Base-by-base conservation (phyloP, 208 protist species). In the Endotrypanum monterogeii region DNA sequence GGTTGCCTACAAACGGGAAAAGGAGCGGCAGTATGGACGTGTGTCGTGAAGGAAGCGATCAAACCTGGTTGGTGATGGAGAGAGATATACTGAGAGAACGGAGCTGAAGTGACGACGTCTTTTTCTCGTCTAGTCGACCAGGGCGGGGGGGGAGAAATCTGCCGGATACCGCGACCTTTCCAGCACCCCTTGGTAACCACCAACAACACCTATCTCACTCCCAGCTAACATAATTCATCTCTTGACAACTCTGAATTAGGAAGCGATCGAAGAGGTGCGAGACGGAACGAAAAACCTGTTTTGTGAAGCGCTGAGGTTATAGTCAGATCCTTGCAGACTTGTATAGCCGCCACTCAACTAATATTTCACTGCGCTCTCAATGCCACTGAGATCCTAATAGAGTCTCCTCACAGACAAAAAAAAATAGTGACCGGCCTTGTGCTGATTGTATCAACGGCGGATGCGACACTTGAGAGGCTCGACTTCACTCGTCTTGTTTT, bases 1-100 rank as follows among this genome's bases (percentile, higher is more conserved):
- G 89, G 23, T 92, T 12, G 83, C 79, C 35, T 93, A 97, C 82
- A 87, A 88, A 76, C 58, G 57, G 30, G 74, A 80, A 28, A 94
- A 92, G 76, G 82, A 90, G 37, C 23, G 57, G 4, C 51, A 58
- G 11, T 67, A 68, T n/a, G 73, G 58, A 5, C 77, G 79, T 48
- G 63, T 74, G 12, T 28, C 52, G 62, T 65, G 62, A 30, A 20
- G 14, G 16, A n/a, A 50, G 23, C 48, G 16, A 7, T 12, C 12
- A 11, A 71, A 9, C 18, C 44, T 5, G 41, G 41, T 46, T 3
- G 41, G 41, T 3, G 41, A 9, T 3, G 41, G 41, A 11, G 44
- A 11, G 44, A 11, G 23, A n/a, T n/a, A n/a, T n/a, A n/a, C n/a
- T n/a, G n/a, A n/a, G n/a, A n/a, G n/a, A n/a, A n/a, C n/a, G n/a